Conservation (phyloP, 192 early-diverging fungal genomes). For the Thoreauomyces humboldtii region DNA sequence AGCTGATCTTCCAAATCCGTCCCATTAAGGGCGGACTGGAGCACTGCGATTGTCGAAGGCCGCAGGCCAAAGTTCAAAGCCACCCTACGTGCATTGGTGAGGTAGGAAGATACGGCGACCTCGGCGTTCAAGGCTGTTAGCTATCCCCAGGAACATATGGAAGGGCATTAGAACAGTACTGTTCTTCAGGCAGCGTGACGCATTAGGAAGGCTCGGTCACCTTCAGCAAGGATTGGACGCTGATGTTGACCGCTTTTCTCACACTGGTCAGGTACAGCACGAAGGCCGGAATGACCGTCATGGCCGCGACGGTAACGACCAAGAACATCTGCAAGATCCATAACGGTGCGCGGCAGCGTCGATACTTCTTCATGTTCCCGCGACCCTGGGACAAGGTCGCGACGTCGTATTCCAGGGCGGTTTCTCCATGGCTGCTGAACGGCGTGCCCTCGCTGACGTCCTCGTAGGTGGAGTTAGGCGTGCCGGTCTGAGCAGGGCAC, state of each 20-base stretch:
- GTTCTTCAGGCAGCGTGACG: too few relatives aligned
- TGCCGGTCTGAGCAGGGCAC: too few relatives aligned
- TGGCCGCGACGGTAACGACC: background rate
- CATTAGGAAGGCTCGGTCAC: too few relatives aligned
- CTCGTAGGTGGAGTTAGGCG: too few relatives aligned
- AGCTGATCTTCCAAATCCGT: background rate
- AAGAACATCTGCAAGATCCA: background rate
- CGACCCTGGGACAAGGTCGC: background rate
- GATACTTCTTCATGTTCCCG: background rate
- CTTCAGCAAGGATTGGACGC: background rate
- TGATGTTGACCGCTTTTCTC: background rate
- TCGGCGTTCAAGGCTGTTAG: background rate
- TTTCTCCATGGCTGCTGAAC: too few relatives aligned
- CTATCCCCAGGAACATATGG: too few relatives aligned
- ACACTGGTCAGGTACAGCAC: background rate
- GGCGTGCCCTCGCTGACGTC: too few relatives aligned
- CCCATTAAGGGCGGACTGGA: background rate
- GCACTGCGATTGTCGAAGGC: background rate
- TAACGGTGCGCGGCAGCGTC: background rate
- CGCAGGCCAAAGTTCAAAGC: background rate
- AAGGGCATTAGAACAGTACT: too few relatives aligned
- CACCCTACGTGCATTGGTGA: background rate
- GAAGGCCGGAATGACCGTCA: background rate
- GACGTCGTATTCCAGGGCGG: background rate
- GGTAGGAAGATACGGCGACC: background rate